Percentiles rank a stretch among this genome's conserved stretches.
Conservation (phyloP, 495 filamentous ascomycete species). For the Tuber brumale region DNA sequence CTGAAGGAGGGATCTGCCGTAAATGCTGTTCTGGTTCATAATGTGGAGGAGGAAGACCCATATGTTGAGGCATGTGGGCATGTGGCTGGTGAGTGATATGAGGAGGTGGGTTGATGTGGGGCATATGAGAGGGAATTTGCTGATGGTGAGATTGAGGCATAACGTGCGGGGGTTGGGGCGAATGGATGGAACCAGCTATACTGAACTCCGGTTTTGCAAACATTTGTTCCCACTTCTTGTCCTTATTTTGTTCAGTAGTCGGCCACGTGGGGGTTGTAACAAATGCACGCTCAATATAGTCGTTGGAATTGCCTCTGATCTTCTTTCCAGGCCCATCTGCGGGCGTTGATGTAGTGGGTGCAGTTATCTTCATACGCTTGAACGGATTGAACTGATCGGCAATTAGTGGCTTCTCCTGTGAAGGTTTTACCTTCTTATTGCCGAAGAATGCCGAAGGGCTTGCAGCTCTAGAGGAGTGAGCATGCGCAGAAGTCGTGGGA, state of each 20-base stretch:
- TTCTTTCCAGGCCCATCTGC: slow-evolving; percentile 18
- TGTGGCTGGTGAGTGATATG: slow-evolving; percentile 51
- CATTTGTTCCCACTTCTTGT: slow-evolving; percentile 58
- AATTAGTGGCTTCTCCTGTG: slow-evolving; percentile 52
- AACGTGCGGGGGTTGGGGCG: slow-evolving; percentile 54
- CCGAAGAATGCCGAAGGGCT: slow-evolving; percentile 60
- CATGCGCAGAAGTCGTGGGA: slow-evolving; percentile 47
- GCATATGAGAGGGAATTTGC: slow-evolving; percentile 52
- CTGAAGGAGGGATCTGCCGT: slow-evolving; percentile 61
- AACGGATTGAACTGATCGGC: slow-evolving; percentile 60
- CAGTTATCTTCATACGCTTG: slow-evolving; percentile 58
- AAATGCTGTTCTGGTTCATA: slow-evolving; percentile 61
- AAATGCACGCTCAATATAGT: slow-evolving; percentile 60
- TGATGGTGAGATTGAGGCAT: slow-evolving; percentile 53
- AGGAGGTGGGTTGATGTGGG: slow-evolving; percentile 47
- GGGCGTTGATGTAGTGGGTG: slow-evolving; percentile 27
- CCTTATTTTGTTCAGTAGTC: slow-evolving; percentile 49
- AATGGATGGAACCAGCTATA: slow-evolving; percentile 46
- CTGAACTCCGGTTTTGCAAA: slow-evolving; percentile 51
- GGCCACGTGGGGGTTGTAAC: slow-evolving; percentile 62
- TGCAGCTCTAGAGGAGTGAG: slow-evolving; percentile 50
- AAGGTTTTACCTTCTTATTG: slow-evolving; percentile 50
- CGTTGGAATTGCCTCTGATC: slow-evolving; percentile 47
- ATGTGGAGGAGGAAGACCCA: slow-evolving; percentile 48
- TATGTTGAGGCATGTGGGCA: slow-evolving; percentile 42